phyloP scores from a whole-genome alignment of 768 basidiomycete genomes.

The Serendipita sp. region DNA sequence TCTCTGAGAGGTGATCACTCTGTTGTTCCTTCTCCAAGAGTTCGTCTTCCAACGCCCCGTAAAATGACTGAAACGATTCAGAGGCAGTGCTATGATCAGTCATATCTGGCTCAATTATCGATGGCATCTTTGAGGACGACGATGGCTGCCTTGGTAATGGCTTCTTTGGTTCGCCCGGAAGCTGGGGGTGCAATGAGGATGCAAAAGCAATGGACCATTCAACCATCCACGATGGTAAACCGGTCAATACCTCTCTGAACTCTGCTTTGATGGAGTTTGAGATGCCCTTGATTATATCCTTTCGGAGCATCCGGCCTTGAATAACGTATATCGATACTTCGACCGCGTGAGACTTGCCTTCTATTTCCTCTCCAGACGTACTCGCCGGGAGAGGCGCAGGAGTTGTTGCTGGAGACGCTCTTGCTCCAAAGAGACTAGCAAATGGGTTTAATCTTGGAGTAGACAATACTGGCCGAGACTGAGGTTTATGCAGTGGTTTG shows the following conservation, averaged over 20 bases:
- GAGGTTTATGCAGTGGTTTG: not conserved
- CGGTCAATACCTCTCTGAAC: constrained; percentile 32
- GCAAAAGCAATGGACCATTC: constrained; percentile 31
- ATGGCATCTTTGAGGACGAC: constrained; percentile 6
- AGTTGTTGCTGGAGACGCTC: constrained; percentile 20
- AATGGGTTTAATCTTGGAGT: constrained; percentile 58
- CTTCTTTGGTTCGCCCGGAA: constrained; percentile 9
- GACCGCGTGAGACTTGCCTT: constrained; percentile 22
- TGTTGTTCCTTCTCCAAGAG: constrained; percentile 23
- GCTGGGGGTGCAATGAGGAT: constrained; percentile 37
- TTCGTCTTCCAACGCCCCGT: constrained; percentile 48
- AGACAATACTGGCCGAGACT: constrained; percentile 14
- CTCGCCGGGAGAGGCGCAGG: constrained; percentile 22
- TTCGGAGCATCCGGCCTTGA: constrained; percentile 32
- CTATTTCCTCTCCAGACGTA: constrained; percentile 11
- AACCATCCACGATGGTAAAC: constrained; percentile 39
- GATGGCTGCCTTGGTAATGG: not conserved
- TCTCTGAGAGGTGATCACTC: constrained; percentile 20
- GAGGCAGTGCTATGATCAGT: constrained; percentile 23
- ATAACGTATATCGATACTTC: constrained; percentile 51
- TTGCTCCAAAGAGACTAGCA: constrained; percentile 28
- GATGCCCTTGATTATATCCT: constrained; percentile 39
- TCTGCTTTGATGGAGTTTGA: constrained; percentile 39
- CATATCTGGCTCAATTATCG: constrained; percentile 16
- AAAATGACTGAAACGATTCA: constrained; percentile 55